Evolutionary conservation across 352 stramenopile genomes (phyloP).

Genomic region (Phytopythium sindhum): DNA sequence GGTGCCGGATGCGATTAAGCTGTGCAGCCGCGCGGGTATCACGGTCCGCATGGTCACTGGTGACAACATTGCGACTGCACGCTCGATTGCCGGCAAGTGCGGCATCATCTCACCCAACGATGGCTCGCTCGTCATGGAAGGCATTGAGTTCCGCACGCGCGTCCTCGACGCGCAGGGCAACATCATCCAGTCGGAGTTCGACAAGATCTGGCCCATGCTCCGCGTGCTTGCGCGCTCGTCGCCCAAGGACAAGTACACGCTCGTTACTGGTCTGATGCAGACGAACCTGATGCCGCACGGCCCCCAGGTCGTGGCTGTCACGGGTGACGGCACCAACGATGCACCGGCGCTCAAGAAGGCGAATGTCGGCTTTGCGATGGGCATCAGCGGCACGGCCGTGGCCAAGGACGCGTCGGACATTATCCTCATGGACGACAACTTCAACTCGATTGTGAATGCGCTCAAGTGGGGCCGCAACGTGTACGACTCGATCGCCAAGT

Average conservation of each 20-base stretch:
- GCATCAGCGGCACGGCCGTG: conserved; percentile 94
- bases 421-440: conserved; percentile 97
- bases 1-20: conserved; percentile 90
- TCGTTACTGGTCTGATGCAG: conserved; percentile 92
- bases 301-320: conserved; percentile 93
- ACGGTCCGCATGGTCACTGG: conserved; percentile 98
- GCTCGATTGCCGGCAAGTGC: conserved; percentile 72
- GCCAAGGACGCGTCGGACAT: conserved; percentile 96
- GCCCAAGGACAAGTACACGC: conserved; percentile 96
- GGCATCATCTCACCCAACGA: conserved; percentile 60
- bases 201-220: conserved; percentile 90
- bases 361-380: conserved; percentile 97
- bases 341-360: conserved; percentile 95
- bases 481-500: conserved; percentile 97
- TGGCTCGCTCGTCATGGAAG: conserved; percentile 63
- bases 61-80: conserved; percentile 95
- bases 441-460: conserved; percentile 94
- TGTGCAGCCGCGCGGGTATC: conserved; percentile 95
- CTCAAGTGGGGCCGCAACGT: conserved; percentile 96
- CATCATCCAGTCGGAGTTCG: conserved; percentile 85
- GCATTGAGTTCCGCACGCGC: conserved; percentile 57
- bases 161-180: conserved; percentile 66
- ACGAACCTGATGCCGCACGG: conserved; percentile 72
- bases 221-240: conserved; percentile 92
- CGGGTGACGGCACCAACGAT: conserved; percentile 97